Evolutionary conservation across 352 stramenopile genomes (phyloP), one percentile per base, ranked within the genome.

Genomic region (Pythium volutum): DNA sequence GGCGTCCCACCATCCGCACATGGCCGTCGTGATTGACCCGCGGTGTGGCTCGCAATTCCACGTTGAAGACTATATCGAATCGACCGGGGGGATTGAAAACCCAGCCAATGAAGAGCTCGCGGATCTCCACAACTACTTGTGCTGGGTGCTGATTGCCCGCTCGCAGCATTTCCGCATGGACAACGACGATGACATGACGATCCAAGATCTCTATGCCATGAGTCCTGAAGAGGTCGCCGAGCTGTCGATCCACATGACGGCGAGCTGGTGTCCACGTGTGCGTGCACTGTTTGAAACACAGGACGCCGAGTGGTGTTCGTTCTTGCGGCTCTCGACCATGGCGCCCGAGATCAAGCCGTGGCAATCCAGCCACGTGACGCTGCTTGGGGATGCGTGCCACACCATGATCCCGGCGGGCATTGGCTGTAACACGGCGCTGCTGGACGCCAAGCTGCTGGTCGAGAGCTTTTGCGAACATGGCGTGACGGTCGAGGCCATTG

Each of bases 241-340:
- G 16, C 54, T 87, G n/a, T 75, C 77, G n/a, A 69, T 73, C 25
- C 70, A 77, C 26, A 78, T 89, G 64, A 87, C 80, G 1, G 62
- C 62, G 7, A 45, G 64, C 14, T 89, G 80, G 80, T 65, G 69
- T 33, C 77, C 80, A 2, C 57, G 67, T 16, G 65, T 89, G 20
- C 76, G 76, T 0, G 63, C 74, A 20, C 41, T 89, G 1, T 59
- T 89, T 6, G 66, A 77, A 51, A 53, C 73, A 12, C 76, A 87
- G 34, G 59, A 66, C 2, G 67, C 72, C 2, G 73, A 83, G 42
- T 84, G 74, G 76, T 77, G 71, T 55, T 85, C 78, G 14, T 84
- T 87, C 64, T 60, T 87, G 22, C 77, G 76, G 27, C 75, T 89
- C 43, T 87, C 77, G n/a, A 84, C 71, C 31, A 87, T 81, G 70